Evolutionary conservation across 2,329 filamentous ascomycete genomes (phyloP), one percentile per base, ranked within the genome.

Genomic region (Furcasterigmium furcatum): DNA sequence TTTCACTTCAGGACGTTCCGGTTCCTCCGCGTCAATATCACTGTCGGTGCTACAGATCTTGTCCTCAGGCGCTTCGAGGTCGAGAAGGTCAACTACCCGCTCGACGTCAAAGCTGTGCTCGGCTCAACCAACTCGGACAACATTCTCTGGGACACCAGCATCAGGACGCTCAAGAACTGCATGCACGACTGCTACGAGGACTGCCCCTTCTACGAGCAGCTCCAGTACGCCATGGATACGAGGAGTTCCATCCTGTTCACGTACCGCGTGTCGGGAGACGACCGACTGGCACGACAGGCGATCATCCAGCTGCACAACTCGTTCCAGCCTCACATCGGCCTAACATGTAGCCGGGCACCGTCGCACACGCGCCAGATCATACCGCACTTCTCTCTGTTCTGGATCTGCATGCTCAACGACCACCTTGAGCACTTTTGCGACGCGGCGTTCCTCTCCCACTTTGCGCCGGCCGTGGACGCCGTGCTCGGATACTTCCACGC

Each of bases 401-500:
- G 64, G 65, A 54, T 66, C 12, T 51, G 61, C 12, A 57, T 60
- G 46, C 52, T 69, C 1, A 58, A 52, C 36, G 67, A 69, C 46
- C 66, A 70, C 42, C 55, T 61, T 43, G 48, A 60, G 6, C 62
- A 57, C 48, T 68, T 67, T 43, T 62, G 60, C 4, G 66, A 69
- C 46, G 13, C 52, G 19, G 65, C 68, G 29, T 16, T 10, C 9
- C 12, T 12, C 24, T 27, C 24, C 24, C 22, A 14, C 18, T 40
- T 40, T n/a, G 25, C 59, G 47, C 54, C 62, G 51, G 52, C 51
- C 9, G 52, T 66, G n/a, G 61, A 60, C 6, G 64, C 62, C 5
- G 59, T 68, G 0, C 50, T 68, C 7, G 56, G 59, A 9, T 63
- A 58, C 44, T 65, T 63, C 40, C 45, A 44, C 32, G 41, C 45